Conservation (phyloP, 2,329 filamentous ascomycete genomes). For the Westerdykella ornata region DNA sequence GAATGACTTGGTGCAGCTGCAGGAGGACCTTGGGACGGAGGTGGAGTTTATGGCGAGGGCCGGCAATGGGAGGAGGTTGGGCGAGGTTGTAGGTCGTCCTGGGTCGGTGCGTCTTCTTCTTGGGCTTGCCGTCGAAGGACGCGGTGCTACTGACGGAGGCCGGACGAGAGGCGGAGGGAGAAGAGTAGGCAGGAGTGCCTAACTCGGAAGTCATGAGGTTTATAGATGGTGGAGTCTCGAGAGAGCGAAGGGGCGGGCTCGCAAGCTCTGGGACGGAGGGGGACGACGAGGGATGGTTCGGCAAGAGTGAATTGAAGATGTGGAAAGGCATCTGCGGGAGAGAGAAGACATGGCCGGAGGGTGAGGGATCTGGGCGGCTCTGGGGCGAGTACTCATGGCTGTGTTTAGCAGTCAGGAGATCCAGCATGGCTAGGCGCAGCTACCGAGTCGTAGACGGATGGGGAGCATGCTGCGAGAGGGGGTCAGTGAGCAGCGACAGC, state of each 20-base stretch:
- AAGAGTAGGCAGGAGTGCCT: slow-evolving; percentile 8
- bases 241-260: background rate
- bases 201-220: slow-evolving; percentile 10
- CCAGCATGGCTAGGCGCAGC: slow-evolving; percentile 25
- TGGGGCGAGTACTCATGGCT: slow-evolving; percentile 27
- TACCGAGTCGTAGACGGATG: slow-evolving; percentile 1
- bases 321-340: slow-evolving; percentile 31
- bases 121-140: slow-evolving; percentile 33
- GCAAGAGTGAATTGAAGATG: slow-evolving; percentile 27
- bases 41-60: slow-evolving; percentile 54
- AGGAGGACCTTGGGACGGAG: slow-evolving; percentile 62
- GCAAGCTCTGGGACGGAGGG: slow-evolving; percentile 1
- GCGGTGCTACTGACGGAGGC: slow-evolving; percentile 34
- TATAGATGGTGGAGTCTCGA: slow-evolving; percentile 4
- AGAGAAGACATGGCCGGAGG: slow-evolving; percentile 20
- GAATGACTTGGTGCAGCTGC: slow-evolving; percentile 62
- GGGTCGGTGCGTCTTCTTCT: slow-evolving; percentile 46
- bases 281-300: slow-evolving; percentile 18
- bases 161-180: slow-evolving; percentile 28
- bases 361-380: slow-evolving; percentile 12
- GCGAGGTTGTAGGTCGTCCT: slow-evolving; percentile 62
- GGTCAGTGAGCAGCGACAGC: slow-evolving; percentile 1
- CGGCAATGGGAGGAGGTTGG: slow-evolving; percentile 56
- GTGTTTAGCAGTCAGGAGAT: slow-evolving; percentile 35
- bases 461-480: slow-evolving; percentile 14